Conservation (phyloP, 2,329 filamentous ascomycete genomes). For the Epichloe typhina region DNA sequence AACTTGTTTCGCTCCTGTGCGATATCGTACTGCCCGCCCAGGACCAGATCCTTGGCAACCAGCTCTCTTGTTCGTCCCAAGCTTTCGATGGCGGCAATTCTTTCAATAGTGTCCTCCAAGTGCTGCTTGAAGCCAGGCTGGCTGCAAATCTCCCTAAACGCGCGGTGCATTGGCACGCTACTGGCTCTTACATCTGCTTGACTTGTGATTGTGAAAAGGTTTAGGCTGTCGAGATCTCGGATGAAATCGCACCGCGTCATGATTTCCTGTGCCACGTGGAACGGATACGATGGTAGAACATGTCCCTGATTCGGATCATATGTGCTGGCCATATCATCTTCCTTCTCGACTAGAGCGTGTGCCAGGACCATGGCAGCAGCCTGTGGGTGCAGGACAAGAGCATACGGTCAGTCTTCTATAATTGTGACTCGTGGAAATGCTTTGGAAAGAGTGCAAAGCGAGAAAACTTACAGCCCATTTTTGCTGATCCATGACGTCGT, state of each 20-base stretch:
- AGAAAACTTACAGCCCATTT: constrained; percentile 62
- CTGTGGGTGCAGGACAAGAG: constrained; percentile 22
- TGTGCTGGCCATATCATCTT: constrained; percentile 49
- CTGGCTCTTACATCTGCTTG: constrained; percentile 79
- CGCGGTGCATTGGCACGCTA: constrained; percentile 90
- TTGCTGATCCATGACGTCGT: constrained; percentile 97
- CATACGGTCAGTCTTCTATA: background rate
- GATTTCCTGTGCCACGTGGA: constrained; percentile 76
- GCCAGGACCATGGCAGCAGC: constrained; percentile 90
- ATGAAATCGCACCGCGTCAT: constrained; percentile 97
- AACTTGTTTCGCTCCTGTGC: constrained; percentile 25
- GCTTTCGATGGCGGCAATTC: constrained; percentile 87
- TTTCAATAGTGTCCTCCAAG: constrained; percentile 66
- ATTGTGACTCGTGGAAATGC: background rate
- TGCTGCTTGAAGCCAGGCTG: constrained; percentile 69
- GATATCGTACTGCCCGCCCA: constrained; percentile 69
- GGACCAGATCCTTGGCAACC: constrained; percentile 86
- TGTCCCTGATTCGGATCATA: constrained; percentile 59
- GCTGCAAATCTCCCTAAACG: constrained; percentile 72
- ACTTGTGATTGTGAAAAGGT: constrained; percentile 89
- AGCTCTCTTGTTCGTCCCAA: constrained; percentile 87
- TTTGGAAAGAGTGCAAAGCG: background rate
- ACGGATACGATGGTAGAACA: constrained; percentile 63
- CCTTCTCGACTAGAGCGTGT: constrained; percentile 75
- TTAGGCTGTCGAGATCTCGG: constrained; percentile 79